phyloP scores from a whole-genome alignment of 1,284 basidiomycete species.

The Melampsora occidentalis region DNA sequence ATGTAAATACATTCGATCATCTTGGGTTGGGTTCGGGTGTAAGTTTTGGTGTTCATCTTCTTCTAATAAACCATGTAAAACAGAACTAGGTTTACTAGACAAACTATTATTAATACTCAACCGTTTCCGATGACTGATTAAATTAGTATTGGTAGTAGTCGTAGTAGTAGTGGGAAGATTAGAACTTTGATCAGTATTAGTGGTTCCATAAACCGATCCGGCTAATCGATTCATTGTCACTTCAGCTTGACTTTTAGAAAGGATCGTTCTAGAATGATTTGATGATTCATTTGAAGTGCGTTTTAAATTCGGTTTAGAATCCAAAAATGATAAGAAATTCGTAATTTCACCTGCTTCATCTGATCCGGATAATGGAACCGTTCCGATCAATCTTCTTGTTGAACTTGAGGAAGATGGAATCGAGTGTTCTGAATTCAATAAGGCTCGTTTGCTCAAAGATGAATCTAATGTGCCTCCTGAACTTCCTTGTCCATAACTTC shows the following conservation, averaged over 20 bases:
- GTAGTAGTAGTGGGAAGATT: not conserved
- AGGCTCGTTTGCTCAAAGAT: slow-evolving; percentile 9
- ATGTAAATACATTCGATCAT: too few species aligned
- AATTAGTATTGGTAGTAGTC: not conserved
- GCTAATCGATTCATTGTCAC: slow-evolving; percentile 28
- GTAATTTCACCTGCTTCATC: slow-evolving; percentile 20
- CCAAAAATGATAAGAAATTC: slow-evolving; percentile 15
- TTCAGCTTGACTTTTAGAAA: slow-evolving; percentile 3
- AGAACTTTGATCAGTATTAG: not conserved
- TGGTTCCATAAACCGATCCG: not conserved
- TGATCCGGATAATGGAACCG: too few species aligned
- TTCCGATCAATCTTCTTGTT: not conserved
- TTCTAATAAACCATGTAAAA: slow-evolving; percentile 13
- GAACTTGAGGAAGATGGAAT: not conserved
- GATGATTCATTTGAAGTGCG: not conserved
- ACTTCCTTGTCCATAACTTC: slow-evolving; percentile 25
- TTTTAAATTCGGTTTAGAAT: slow-evolving; percentile 10
- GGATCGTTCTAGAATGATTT: not conserved
- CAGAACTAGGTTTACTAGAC: not conserved
- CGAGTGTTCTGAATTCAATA: slow-evolving; percentile 1
- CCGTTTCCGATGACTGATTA: not conserved
- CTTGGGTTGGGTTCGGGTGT: too few species aligned
- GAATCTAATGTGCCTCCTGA: slow-evolving; percentile 6
- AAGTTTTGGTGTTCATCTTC: not conserved
- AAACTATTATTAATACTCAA: slow-evolving; percentile 5